phyloP scores from a whole-genome alignment of 1,284 basidiomycete genomes.

The Pyrrhoderma lamaoense region DNA sequence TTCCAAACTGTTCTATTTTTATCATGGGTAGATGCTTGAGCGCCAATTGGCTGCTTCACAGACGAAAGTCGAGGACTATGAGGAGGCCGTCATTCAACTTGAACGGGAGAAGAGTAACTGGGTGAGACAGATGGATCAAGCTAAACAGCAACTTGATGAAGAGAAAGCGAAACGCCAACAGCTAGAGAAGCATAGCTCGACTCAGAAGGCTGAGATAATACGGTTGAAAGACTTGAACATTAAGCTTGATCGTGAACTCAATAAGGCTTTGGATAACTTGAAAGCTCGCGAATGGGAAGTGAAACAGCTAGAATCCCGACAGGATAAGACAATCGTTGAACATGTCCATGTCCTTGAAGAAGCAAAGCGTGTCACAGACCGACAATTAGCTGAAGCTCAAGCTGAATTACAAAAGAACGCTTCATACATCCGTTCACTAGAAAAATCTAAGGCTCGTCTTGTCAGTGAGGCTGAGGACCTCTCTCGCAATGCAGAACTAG shows the following conservation, averaged over 20 bases:
- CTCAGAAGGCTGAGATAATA: slow-evolving; percentile 61
- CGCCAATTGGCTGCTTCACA: slow-evolving; percentile 68
- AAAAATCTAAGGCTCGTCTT: slow-evolving; percentile 73
- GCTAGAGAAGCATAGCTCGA: slow-evolving; percentile 60
- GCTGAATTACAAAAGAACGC: slow-evolving; percentile 67
- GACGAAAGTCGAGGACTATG: slow-evolving; percentile 75
- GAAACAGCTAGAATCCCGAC: slow-evolving; percentile 76
- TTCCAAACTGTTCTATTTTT: background rate
- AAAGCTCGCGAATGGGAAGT: slow-evolving; percentile 83
- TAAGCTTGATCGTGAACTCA: slow-evolving; percentile 76
- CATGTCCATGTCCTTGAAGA: slow-evolving; percentile 97
- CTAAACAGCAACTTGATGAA: slow-evolving; percentile 61
- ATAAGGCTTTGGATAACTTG: slow-evolving; percentile 71
- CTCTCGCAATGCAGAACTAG: slow-evolving; percentile 66
- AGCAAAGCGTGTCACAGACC: slow-evolving; percentile 93
- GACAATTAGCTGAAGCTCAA: slow-evolving; percentile 80
- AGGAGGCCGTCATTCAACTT: slow-evolving; percentile 79
- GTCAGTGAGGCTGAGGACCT: slow-evolving; percentile 84
- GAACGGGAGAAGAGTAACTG: slow-evolving; percentile 77
- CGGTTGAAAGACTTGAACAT: slow-evolving; percentile 63
- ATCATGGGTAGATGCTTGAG: slow-evolving; percentile 53
- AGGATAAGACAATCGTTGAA: slow-evolving; percentile 98
- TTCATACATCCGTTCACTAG: slow-evolving; percentile 75
- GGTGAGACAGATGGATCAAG: slow-evolving; percentile 63
- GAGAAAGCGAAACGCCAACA: slow-evolving; percentile 66